A percentile compares a stretch with the other conserved stretches of the same genome.
phyloP scores from a whole-genome alignment of 768 basidiomycete species.

The Asterophora parasitica region DNA sequence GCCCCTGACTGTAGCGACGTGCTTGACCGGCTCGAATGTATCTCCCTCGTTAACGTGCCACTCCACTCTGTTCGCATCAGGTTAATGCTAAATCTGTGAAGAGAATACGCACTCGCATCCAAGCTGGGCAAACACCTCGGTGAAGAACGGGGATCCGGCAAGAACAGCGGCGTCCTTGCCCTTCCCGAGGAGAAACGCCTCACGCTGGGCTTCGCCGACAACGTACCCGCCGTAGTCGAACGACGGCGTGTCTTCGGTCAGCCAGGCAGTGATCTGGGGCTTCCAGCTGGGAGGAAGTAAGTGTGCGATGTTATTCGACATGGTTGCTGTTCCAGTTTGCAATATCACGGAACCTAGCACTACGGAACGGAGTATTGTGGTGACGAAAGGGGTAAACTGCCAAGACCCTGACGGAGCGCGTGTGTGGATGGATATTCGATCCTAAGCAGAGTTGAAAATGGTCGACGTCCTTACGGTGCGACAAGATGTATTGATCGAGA shows the following conservation, averaged over 20 bases:
- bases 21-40: constrained; percentile 71
- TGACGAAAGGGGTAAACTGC: not conserved
- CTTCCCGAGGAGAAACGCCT: constrained; percentile 90
- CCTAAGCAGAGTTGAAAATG: too few relatives aligned
- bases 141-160: constrained; percentile 94
- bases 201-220: constrained; percentile 83
- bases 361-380: not conserved
- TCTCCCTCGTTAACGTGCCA: constrained; percentile 92
- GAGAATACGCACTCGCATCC: constrained; percentile 74
- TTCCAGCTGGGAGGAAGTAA: constrained; percentile 96
- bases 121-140: constrained; percentile 84
- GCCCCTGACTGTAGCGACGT: constrained; percentile 88
- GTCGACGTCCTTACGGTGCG: too few relatives aligned
- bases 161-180: constrained; percentile 73
- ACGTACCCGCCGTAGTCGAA: constrained; percentile 97
- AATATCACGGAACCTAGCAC: not conserved
- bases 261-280: constrained; percentile 72
- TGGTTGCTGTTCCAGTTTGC: constrained; percentile 8
- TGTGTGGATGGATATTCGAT: too few relatives aligned
- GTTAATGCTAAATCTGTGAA: not conserved
- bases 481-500: too few relatives aligned
- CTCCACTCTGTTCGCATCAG: constrained; percentile 59
- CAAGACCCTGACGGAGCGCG: too few relatives aligned
- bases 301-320: constrained; percentile 47
- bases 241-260: constrained; percentile 90